Evolutionary conservation across 2,329 filamentous ascomycete genomes (phyloP).

Genomic region (Elsinoe arachidis): DNA sequence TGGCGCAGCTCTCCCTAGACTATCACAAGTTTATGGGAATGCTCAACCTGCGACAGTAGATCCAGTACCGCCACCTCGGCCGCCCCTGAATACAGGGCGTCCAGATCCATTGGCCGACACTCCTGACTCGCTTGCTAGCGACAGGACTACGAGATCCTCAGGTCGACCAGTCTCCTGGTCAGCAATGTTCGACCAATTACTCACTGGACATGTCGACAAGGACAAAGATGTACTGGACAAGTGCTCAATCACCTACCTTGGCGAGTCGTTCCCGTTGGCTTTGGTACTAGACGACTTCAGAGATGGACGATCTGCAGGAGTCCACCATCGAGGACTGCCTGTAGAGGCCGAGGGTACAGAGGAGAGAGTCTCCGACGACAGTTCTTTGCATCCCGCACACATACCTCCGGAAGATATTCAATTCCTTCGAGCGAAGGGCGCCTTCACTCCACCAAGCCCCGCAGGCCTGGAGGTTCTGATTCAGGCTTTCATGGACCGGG

Average conservation of each 20-base stretch:
- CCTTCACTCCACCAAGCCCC: slow-evolving; percentile 13
- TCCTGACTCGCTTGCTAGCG: not conserved
- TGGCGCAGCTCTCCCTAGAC: not conserved
- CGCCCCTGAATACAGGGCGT: not conserved
- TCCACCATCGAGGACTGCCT: slow-evolving; percentile 8
- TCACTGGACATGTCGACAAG: not conserved
- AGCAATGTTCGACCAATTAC: slow-evolving; percentile 9
- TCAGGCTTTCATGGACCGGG: slow-evolving; percentile 12
- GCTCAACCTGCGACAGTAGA: not conserved
- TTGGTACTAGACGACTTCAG: slow-evolving; percentile 12
- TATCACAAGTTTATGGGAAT: not conserved
- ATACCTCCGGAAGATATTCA: slow-evolving; percentile 13
- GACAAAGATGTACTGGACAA: slow-evolving; percentile 5
- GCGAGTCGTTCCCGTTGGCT: slow-evolving; percentile 11
- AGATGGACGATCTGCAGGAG: not conserved
- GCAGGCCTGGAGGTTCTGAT: slow-evolving; percentile 13
- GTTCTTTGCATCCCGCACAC: slow-evolving; percentile 13
- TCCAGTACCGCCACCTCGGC: not conserved
- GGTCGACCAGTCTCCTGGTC: not conserved
- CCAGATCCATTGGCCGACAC: not conserved
- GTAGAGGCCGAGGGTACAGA: not conserved
- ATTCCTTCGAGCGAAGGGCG: slow-evolving; percentile 16
- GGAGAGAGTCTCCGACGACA: not conserved
- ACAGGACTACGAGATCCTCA: not conserved
- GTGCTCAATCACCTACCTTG: slow-evolving; percentile 9